Evolutionary conservation across 208 protist species (phyloP).

Genomic region (Wallacemonas rigidus): DNA sequence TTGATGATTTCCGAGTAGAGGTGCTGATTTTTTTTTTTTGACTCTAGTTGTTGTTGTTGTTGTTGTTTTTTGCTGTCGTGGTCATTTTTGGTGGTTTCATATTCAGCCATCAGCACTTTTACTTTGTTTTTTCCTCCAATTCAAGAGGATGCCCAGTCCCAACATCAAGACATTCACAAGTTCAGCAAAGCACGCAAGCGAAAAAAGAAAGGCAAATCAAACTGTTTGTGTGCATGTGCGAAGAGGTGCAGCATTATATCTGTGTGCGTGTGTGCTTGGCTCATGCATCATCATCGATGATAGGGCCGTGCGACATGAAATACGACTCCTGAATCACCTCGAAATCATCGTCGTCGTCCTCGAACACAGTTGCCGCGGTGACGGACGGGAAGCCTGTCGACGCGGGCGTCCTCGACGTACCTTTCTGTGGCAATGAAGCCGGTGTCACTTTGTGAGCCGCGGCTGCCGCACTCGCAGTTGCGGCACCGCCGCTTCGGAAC

Average conservation of each 20-base stretch:
- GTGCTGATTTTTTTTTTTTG: too few relatives aligned
- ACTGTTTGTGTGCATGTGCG: constrained; percentile 5
- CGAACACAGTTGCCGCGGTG: constrained; percentile 20
- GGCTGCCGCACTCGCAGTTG: constrained; percentile 10
- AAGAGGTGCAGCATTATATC: too few relatives aligned
- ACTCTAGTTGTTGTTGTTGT: too few relatives aligned
- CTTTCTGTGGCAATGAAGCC: not conserved
- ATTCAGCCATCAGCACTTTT: not conserved
- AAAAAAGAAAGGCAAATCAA: constrained; percentile 14
- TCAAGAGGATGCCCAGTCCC: not conserved
- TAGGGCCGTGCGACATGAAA: constrained; percentile 79
- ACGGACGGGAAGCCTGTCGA: constrained; percentile 6
- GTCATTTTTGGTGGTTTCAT: constrained; percentile 1
- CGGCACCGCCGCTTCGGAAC: constrained; percentile 56
- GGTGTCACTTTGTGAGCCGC: constrained; percentile 5
- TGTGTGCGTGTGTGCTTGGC: too few relatives aligned
- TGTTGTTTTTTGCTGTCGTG: constrained; percentile 8
- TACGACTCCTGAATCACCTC: constrained; percentile 81
- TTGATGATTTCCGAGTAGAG: too few relatives aligned
- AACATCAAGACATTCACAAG: constrained; percentile 18
- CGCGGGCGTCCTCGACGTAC: constrained; percentile 9
- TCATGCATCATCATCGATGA: constrained; percentile 80
- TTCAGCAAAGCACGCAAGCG: constrained; percentile 9
- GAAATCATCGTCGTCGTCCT: constrained; percentile 87
- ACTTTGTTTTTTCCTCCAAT: not conserved